phyloP scores from a whole-genome alignment of 345 rosid species.

The Linum trigynum region DNA sequence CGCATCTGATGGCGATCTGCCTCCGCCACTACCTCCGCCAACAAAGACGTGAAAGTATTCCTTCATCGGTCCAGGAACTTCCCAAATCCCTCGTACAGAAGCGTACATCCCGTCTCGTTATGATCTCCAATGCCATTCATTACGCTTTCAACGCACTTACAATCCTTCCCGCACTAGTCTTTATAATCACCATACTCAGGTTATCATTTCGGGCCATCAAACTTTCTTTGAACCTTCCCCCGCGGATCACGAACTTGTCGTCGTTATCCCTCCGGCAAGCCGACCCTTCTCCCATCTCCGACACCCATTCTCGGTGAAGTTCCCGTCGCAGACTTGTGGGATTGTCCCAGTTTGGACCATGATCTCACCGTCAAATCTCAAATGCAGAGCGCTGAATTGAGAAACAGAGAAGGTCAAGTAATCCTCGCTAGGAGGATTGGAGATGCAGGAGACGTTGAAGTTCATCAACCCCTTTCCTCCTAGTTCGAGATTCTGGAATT shows the following conservation, averaged over 20 bases:
- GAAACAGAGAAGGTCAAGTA: background rate
- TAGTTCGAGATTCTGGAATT: too few species aligned
- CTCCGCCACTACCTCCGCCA: background rate
- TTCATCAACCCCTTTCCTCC: background rate
- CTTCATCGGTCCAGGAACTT: background rate
- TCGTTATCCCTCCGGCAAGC: background rate
- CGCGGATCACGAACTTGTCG: background rate
- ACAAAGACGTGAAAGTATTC: too few species aligned
- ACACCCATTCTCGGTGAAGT: background rate
- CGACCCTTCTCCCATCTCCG: too few species aligned
- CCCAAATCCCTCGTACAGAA: background rate
- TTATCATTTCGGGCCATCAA: background rate
- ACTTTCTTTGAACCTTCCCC: background rate
- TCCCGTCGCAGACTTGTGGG: background rate
- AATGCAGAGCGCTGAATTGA: background rate
- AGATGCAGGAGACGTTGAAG: background rate
- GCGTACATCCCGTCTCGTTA: background rate
- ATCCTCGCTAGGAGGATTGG: background rate
- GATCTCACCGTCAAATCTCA: background rate
- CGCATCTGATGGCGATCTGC: too few species aligned
- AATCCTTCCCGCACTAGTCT: slow-evolving; percentile 5
- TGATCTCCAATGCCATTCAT: too few species aligned
- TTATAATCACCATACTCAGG: slow-evolving; percentile 8
- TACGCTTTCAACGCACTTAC: background rate
- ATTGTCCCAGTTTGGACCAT: background rate